phyloP scores from a whole-genome alignment of 352 stramenopile genomes.

The Globisporangium apiculatum region DNA sequence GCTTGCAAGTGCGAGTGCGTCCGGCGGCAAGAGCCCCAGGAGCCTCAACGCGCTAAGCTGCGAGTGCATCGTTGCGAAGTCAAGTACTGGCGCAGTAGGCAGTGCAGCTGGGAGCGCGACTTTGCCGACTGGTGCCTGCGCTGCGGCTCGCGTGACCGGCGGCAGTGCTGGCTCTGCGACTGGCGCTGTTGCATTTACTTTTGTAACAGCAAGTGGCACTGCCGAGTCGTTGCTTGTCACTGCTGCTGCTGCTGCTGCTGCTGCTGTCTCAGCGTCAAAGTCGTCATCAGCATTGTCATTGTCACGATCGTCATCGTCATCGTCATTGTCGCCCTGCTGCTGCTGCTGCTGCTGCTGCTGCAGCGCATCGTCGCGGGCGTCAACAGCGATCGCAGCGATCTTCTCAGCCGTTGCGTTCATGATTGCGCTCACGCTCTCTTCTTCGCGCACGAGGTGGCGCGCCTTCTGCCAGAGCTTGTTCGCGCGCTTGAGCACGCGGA shows the following conservation, averaged over 20 bases:
- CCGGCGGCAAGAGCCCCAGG: slow-evolving; percentile 5
- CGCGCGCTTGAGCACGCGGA: slow-evolving; percentile 41
- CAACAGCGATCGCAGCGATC: slow-evolving; percentile 27
- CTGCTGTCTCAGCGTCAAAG: no score
- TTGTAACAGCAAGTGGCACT: no score
- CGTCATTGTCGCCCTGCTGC: background rate
- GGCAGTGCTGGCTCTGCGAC: no score
- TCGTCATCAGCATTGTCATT: no score
- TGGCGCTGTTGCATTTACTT: no score
- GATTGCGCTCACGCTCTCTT: slow-evolving; percentile 51
- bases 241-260: no score
- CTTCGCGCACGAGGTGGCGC: slow-evolving; percentile 43
- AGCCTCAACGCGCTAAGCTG: slow-evolving; percentile 6
- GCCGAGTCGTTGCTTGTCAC: no score
- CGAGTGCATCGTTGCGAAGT: slow-evolving; percentile 1
- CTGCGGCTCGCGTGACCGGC: background rate
- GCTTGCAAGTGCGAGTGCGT: background rate
- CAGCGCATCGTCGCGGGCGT: slow-evolving; percentile 5
- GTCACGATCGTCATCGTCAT: background rate
- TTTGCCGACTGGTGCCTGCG: background rate
- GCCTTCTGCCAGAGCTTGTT: slow-evolving; percentile 59
- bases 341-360: background rate
- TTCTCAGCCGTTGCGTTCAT: slow-evolving; percentile 27
- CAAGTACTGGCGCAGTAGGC: background rate
- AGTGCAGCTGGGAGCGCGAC: slow-evolving; percentile 5